Base-by-base conservation (phyloP, 805 yeast genomes). In the Naumovozyma baii region DNA sequence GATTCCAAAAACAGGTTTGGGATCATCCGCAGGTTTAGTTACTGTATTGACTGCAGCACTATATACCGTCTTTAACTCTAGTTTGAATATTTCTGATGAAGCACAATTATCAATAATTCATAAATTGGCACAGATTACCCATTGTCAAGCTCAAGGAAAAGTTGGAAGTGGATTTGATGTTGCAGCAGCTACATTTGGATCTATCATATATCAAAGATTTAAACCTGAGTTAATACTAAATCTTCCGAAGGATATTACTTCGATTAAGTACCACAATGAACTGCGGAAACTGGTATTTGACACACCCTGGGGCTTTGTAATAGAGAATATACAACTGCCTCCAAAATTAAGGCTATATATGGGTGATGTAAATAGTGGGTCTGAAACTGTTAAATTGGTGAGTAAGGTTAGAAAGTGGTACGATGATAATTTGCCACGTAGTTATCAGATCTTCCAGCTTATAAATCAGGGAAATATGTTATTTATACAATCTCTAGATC, bases 91-190 rank as follows among this genome's bases (percentile, higher is more conserved):
- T 2, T 31, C 42, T 0, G 45, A 58, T 5, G 26, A 34, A 0
- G 15, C 36, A 3, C 55, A 58, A 22, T 47, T 66, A 19, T 47
- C 50, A 3, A 44, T 58, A n/a, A 67, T 90, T 28, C 97, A 92
- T 58, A 90, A 86, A 51, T 61, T 86, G 19, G 76, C 96, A 0
- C 98, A 92, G 58, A 67, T 84, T 7, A 81, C 95, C 0, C 98
- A 92, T 59, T 88, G 96, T 58, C 72, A 76, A 41, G 97, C 98
- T 2, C 98, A 92, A 59, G 84, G 85, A 25, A 92, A 92, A 60
- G 79, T 92, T 18, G 98, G 98, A 0, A 86, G 96, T 3, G 98
- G 98, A 0, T 92, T 92, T 61, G 98, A 92, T 57, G 94, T 92
- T 32, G 97, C 95, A 0, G 80, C 96, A 18, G 98, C 98, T 0